These are phyloP conservation scores for Platanus orientalis DNA, from an alignment of 164 flowering plant genomes.

Conservation along the genomic window DNA sequence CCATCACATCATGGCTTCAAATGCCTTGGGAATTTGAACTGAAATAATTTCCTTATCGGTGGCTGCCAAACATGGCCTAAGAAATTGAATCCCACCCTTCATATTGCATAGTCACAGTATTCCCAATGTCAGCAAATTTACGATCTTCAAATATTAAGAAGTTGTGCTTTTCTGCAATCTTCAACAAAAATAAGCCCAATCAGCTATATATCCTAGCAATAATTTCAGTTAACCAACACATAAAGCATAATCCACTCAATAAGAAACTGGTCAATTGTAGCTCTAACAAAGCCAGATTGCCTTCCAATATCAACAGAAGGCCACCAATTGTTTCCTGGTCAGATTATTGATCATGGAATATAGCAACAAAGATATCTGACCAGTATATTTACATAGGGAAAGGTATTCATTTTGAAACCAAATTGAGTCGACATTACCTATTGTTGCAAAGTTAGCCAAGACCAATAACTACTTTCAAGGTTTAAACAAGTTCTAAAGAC, in stretches of 20 bases:
- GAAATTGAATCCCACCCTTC: conserved; percentile 59
- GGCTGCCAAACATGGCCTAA: too few species aligned
- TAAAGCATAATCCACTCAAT: neutral
- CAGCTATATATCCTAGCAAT: conserved; percentile 6
- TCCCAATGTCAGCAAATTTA: conserved; percentile 98
- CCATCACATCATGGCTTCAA: too few species aligned
- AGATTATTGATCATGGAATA: neutral
- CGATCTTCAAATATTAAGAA: conserved; percentile 97
- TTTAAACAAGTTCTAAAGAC: too few species aligned
- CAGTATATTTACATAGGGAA: too few species aligned
- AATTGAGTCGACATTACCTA: too few species aligned
- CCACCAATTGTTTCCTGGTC: neutral
- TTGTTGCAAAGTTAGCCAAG: too few species aligned
- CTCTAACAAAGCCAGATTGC: neutral
- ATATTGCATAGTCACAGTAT: conserved; percentile 97
- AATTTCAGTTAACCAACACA: neutral
- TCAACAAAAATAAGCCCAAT: conserved; percentile 13
- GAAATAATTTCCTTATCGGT: too few species aligned
- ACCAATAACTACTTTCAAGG: too few species aligned
- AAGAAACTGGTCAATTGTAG: neutral
- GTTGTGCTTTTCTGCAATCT: conserved; percentile 93
- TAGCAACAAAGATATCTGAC: too few species aligned
- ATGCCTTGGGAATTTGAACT: too few species aligned
- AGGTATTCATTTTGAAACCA: neutral
- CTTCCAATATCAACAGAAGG: neutral